Conservation (phyloP, 805 yeast genomes). For the Schwanniomyces polymorphus region DNA sequence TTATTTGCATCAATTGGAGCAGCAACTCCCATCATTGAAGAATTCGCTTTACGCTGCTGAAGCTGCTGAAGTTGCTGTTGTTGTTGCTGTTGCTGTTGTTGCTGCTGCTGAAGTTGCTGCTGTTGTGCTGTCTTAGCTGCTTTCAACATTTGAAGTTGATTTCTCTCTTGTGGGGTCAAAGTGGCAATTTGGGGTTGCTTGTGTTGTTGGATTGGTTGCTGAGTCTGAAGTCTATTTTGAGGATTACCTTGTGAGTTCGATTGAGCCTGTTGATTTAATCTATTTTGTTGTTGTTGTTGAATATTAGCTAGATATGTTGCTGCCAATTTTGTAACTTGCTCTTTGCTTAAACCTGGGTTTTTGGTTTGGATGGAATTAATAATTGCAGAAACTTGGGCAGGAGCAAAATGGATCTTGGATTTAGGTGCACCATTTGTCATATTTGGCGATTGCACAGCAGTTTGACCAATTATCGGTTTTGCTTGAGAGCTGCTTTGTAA, state of each 20-base stretch:
- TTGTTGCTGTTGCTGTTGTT: conserved; percentile 18
- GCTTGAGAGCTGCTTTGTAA: conserved; percentile 1
- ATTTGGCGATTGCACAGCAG: conserved; percentile 8
- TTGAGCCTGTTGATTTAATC: conserved; percentile 21
- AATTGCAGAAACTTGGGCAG: conserved; percentile 65
- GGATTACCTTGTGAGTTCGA: neutral
- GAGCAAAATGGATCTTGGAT: conserved; percentile 47
- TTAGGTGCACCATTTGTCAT: conserved; percentile 20
- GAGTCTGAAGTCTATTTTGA: conserved; percentile 2
- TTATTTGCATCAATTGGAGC: conserved; percentile 20
- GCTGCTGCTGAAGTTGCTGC: conserved; percentile 21
- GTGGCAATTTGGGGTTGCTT: conserved; percentile 32
- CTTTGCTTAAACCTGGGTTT: conserved; percentile 61
- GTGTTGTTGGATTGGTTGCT: conserved; percentile 7
- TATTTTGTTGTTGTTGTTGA: conserved; percentile 51
- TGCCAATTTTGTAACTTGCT: conserved; percentile 65
- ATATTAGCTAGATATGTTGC: conserved; percentile 61
- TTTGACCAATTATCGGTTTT: conserved; percentile 5
- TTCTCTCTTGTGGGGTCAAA: conserved; percentile 44
- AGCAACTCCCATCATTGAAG: conserved; percentile 7
- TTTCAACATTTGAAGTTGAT: conserved; percentile 40
- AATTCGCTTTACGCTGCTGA: conserved; percentile 5
- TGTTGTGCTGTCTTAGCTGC: conserved; percentile 33
- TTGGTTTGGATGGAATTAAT: conserved; percentile 65
- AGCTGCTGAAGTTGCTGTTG: conserved; percentile 16